phyloP scores from a whole-genome alignment of 1,284 basidiomycete genomes.

The Cerrena zonata region DNA sequence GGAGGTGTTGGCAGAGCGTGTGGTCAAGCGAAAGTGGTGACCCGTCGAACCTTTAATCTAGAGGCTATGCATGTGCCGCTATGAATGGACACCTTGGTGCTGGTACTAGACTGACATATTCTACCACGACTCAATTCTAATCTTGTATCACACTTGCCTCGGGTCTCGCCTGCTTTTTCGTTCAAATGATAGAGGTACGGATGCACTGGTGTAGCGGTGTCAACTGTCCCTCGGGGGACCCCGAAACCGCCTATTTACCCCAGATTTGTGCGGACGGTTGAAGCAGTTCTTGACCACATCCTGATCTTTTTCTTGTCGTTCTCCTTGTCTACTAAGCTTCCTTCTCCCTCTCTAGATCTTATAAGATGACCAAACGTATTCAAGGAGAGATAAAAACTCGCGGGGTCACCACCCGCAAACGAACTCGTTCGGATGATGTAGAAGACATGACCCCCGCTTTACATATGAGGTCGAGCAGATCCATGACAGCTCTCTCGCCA shows the following conservation, averaged over 20 bases:
- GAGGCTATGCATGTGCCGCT: conserved; percentile 1
- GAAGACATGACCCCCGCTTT: background rate
- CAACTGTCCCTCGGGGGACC: background rate
- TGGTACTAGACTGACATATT: conserved; percentile 1
- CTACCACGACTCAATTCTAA: conserved; percentile 3
- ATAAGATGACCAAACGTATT: conserved; percentile 6
- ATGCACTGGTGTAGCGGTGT: background rate
- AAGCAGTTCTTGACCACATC: background rate
- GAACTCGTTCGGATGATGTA: background rate
- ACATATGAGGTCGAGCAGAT: background rate
- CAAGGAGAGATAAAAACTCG: background rate
- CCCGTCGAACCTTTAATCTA: background rate
- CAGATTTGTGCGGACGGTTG: background rate
- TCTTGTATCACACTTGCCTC: background rate
- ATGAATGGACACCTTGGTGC: conserved; percentile 2
- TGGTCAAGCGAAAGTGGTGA: conserved; percentile 54
- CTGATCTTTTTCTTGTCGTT: background rate
- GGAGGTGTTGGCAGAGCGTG: conserved; percentile 56
- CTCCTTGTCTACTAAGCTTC: background rate
- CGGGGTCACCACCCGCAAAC: background rate
- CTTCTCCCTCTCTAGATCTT: background rate
- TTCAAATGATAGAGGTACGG: background rate
- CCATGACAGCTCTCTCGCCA: conserved; percentile 9
- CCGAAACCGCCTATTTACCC: background rate
- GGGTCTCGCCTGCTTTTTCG: background rate